phyloP scores from a whole-genome alignment of 2,329 filamentous ascomycete genomes.

The Diaporthe citri region DNA sequence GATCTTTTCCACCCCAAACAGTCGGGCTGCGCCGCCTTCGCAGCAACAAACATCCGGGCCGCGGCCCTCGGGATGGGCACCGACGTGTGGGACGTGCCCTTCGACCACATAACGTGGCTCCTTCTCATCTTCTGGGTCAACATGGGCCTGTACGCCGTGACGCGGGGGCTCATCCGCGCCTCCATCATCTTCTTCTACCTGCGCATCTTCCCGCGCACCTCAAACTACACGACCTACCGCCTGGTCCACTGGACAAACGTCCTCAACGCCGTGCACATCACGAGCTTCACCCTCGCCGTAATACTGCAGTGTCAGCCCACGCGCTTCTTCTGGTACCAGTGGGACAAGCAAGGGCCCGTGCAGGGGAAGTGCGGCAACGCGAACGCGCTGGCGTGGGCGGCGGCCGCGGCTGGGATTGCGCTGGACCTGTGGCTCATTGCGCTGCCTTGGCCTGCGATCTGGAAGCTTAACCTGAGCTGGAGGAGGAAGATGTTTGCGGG shows the following conservation, averaged over 20 bases:
- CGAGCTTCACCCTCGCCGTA: slow-evolving; percentile 46
- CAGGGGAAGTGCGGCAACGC: slow-evolving; percentile 48
- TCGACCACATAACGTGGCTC: slow-evolving; percentile 46
- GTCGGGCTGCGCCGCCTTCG: slow-evolving; percentile 21
- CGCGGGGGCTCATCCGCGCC: slow-evolving; percentile 50
- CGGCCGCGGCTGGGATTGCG: slow-evolving; percentile 54
- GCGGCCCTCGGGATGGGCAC: slow-evolving; percentile 12
- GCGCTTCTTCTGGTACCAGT: slow-evolving; percentile 47
- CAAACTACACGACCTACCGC: slow-evolving; percentile 43
- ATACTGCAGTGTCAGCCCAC: slow-evolving; percentile 50
- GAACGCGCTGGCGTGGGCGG: slow-evolving; percentile 48
- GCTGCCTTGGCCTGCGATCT: slow-evolving; percentile 54
- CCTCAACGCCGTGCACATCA: slow-evolving; percentile 45
- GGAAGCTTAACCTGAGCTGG: slow-evolving; percentile 53
- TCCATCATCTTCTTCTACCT: slow-evolving; percentile 55
- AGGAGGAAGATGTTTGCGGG: slow-evolving; percentile 55
- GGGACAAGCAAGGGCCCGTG: slow-evolving; percentile 48
- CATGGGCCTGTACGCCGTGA: slow-evolving; percentile 45
- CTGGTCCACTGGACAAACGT: slow-evolving; percentile 45
- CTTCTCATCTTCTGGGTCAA: slow-evolving; percentile 56
- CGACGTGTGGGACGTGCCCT: slow-evolving; percentile 13
- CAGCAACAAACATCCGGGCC: slow-evolving; percentile 8
- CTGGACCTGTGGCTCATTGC: slow-evolving; percentile 56
- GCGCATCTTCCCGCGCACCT: slow-evolving; percentile 48
- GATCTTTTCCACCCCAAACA: neutral